These are phyloP conservation scores for Alternaria dauci DNA, from an alignment of 2,329 filamentous ascomycete species.

Conservation along the genomic window DNA sequence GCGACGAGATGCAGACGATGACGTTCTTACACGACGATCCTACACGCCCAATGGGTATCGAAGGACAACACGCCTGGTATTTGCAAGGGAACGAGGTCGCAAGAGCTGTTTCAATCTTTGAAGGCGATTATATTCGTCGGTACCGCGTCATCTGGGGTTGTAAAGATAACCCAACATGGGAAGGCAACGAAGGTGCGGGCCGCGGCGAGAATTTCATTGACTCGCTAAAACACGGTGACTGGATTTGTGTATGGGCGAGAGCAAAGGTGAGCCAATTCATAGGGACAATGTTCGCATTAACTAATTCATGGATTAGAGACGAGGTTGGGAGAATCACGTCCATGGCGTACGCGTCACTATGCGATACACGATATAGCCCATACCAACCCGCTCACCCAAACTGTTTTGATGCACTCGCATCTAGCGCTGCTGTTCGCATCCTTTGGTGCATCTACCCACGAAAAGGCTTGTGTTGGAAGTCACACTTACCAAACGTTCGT, in stretches of 20 bases:
- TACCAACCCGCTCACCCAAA: background rate
- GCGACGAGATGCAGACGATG: conserved; percentile 20
- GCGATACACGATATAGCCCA: conserved; percentile 20
- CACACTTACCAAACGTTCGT: conserved; percentile 17
- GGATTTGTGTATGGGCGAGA: conserved; percentile 30
- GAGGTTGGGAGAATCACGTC: conserved; percentile 30
- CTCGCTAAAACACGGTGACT: conserved; percentile 21
- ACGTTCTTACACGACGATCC: background rate
- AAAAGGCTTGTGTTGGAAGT: conserved; percentile 5
- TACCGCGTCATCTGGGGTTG: conserved; percentile 27
- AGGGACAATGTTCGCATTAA: background rate
- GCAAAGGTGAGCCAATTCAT: conserved; percentile 26
- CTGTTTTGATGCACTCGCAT: background rate
- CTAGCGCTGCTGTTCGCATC: background rate
- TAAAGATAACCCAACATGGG: conserved; percentile 10
- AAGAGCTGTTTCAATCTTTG: conserved; percentile 19
- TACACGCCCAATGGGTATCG: conserved; percentile 2
- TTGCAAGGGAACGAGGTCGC: conserved; percentile 32
- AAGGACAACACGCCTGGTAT: conserved; percentile 30
- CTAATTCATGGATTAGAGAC: conserved; percentile 14
- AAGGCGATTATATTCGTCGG: conserved; percentile 21
- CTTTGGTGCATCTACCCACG: conserved; percentile 18
- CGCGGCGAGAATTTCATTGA: conserved; percentile 27
- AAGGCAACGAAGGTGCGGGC: conserved; percentile 22
- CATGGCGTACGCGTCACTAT: conserved; percentile 22